These are phyloP conservation scores for Ormosia semicastrata DNA, from an alignment of 306 rosid species.

Conservation along the genomic window DNA sequence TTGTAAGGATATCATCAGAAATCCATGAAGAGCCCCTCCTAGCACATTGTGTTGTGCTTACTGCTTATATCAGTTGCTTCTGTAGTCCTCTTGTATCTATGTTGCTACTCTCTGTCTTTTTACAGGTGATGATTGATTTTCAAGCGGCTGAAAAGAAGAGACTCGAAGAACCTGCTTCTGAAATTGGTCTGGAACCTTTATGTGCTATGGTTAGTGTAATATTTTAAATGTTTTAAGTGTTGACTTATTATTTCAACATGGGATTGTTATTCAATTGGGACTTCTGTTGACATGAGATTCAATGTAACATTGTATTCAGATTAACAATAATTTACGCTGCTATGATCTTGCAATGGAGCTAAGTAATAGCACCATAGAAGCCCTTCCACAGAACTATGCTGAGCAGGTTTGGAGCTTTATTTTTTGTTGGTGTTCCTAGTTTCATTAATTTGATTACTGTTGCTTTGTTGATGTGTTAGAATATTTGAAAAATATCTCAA, in stretches of 20 bases:
- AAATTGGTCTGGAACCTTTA: conserved; percentile 87
- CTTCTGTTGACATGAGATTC: conserved; percentile 13
- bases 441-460: conserved; percentile 18
- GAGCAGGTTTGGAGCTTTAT: conserved; percentile 71
- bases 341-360: conserved; percentile 98
- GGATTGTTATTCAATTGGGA: conserved; percentile 15
- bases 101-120: conserved; percentile 7
- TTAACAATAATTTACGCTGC: conserved; percentile 96
- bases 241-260: conserved; percentile 7
- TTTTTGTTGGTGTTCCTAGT: conserved; percentile 26
- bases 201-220: conserved; percentile 85
- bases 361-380: conserved; percentile 84
- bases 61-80: conserved; percentile 8
- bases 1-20: not conserved
- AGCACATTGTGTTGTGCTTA: not conserved
- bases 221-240: not conserved
- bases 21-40: not conserved
- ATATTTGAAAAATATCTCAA: too few relatives aligned
- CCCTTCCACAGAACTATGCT: conserved; percentile 89
- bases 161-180: conserved; percentile 94
- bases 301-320: conserved; percentile 44
- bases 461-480: not conserved
- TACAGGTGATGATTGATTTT: conserved; percentile 95
- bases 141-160: conserved; percentile 94
- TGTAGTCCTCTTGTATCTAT: not conserved